phyloP scores from a whole-genome alignment of 176 grass and related monocot species.

The Leersia perrieri region DNA sequence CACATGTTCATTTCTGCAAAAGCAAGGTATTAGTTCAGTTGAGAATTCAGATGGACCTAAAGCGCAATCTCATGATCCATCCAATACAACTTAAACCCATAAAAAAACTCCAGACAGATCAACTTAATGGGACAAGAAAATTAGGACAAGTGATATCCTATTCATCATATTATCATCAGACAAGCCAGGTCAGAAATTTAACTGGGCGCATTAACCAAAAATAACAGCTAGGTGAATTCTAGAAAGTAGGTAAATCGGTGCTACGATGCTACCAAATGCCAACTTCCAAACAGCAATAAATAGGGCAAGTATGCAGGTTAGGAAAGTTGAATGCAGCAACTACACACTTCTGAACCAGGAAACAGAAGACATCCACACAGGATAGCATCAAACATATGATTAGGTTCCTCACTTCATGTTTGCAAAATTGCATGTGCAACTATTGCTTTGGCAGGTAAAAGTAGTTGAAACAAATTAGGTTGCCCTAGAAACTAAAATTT shows the following conservation, averaged over 20 bases:
- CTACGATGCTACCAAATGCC: background rate
- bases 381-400: background rate
- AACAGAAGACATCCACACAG: background rate
- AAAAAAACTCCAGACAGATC: no score
- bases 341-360: background rate
- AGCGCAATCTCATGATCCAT: no score
- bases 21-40: no score
- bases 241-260: background rate
- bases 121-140: no score
- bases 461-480: background rate
- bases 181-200: background rate
- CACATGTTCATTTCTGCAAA: no score
- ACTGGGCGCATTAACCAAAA: background rate
- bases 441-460: background rate
- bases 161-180: no score
- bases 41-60: no score
- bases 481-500: background rate
- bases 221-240: background rate
- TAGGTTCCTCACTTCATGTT: background rate
- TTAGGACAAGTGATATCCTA: no score
- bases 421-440: no score
- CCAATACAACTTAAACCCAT: no score
- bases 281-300: background rate
- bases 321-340: background rate
- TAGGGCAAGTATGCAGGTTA: background rate